Base-by-base conservation (phyloP, 306 rosid genomes). In the Pyrus communis region DNA sequence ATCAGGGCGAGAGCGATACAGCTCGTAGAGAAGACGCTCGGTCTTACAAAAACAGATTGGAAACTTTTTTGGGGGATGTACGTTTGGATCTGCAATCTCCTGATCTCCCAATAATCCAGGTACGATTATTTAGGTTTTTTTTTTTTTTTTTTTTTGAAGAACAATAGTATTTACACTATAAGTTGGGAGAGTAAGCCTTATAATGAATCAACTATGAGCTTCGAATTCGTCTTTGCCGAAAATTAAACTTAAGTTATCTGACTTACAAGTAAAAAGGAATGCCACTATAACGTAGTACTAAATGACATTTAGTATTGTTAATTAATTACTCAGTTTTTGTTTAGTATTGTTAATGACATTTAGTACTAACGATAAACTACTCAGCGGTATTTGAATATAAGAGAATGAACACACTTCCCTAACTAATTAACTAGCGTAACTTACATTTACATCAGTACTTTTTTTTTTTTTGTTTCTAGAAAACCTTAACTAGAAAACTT, bases 1-100 rank as follows among this genome's bases (percentile, higher is more conserved):
- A 77, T 77, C 97, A 95, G 79, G 98, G 98, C 0, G 97, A 92
- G 75, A 62, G 89, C 9, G 97, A 95, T 61, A 90, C 98, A 0
- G 11, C 33, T 25, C 70, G 15, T 67, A 30, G 43, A 11, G 54
- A 57, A 18, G 96, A 88, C 71, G 92, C 96, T 1, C 70, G 83
- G 4, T 23, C 86, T 0, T 92, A 95, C 31, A 67, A 76, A 11
- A 54, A 5, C 35, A 82, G 80, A 69, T 15, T 95, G 71, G 81
- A 30, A 19, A 89, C 84, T 79, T 85, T 92, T 17, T 90, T 95
- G 77, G 51, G 74, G 3, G 86, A 89, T 51, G 67, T 95, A 57
- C 88, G 96, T 9, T 66, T 69, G 69, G 93, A 92, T 83, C 82
- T 95, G 19, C 82, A 84, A 71, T 77, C 83, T 71, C 96, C 98